These are phyloP conservation scores for Cenchrus purpureus DNA, from an alignment of 176 grass and related monocot genomes.

Conservation along the genomic window DNA sequence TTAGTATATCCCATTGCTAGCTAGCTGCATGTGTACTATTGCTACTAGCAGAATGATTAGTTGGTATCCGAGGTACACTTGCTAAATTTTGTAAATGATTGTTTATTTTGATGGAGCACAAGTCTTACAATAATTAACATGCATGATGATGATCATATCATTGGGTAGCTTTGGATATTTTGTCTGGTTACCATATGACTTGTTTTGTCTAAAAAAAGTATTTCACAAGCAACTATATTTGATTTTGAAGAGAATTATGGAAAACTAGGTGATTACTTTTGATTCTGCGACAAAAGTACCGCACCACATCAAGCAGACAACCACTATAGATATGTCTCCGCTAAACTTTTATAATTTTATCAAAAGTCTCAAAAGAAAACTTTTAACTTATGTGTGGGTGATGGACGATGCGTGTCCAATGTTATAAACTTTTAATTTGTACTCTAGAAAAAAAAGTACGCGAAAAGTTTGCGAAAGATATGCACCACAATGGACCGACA, in stretches of 20 bases:
- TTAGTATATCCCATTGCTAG: no score
- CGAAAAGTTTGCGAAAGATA: neutral
- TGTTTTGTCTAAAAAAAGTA: no score
- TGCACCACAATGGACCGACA: conserved; percentile 28
- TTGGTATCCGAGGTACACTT: neutral
- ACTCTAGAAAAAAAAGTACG: neutral
- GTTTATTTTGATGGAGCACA: neutral
- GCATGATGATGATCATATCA: neutral
- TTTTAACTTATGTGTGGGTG: neutral
- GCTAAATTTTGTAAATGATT: neutral
- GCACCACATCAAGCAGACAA: no score
- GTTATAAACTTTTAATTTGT: neutral
- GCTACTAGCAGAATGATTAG: no score
- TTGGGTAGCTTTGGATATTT: neutral
- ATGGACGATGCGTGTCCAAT: no score
- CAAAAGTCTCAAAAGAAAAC: neutral
- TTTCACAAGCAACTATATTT: neutral
- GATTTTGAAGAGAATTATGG: neutral
- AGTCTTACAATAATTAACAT: neutral
- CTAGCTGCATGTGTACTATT: no score
- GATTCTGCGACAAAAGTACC: neutral
- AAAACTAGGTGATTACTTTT: neutral
- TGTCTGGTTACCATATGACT: no score
- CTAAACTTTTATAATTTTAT: neutral
- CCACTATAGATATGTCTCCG: no score